Evolutionary conservation across 306 rosid genomes (phyloP).

Genomic region (Carpinus fangiana): DNA sequence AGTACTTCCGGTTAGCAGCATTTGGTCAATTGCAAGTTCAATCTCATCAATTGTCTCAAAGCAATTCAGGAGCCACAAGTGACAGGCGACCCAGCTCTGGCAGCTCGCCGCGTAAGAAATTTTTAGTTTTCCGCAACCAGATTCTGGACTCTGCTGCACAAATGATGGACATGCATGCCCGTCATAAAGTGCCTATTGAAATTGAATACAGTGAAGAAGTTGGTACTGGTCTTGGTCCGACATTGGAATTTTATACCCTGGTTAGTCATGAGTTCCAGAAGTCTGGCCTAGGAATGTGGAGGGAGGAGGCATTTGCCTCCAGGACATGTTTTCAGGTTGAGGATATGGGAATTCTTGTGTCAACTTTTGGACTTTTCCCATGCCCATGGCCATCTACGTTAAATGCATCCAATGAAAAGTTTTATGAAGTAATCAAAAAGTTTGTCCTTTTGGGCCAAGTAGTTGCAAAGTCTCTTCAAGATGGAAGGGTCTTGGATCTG

Average conservation of each 20-base stretch:
- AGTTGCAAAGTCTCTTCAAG: conserved; percentile 89
- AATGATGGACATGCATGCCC: conserved; percentile 83
- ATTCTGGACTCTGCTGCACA: conserved; percentile 83
- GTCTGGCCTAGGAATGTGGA: conserved; percentile 86
- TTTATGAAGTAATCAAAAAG: conserved; percentile 62
- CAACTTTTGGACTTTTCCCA: conserved; percentile 79
- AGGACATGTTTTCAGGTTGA: conserved; percentile 39
- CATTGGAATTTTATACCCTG: conserved; percentile 93
- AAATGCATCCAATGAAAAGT: conserved; percentile 49
- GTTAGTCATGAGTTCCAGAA: conserved; percentile 90
- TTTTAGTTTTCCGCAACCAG: conserved; percentile 65
- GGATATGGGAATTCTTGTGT: conserved; percentile 37
- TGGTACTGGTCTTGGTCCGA: conserved; percentile 99
- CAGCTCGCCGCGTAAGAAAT: conserved; percentile 71
- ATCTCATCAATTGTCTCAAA: conserved; percentile 45
- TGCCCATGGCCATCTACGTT: conserved; percentile 67
- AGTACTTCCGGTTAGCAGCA: conserved; percentile 81
- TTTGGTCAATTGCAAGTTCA: conserved; percentile 59
- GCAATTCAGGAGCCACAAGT: conserved; percentile 43
- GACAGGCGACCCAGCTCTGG: conserved; percentile 56
- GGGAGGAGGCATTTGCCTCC: conserved; percentile 51
- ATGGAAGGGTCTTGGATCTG: conserved; percentile 93
- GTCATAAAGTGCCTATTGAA: conserved; percentile 75
- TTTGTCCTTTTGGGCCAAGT: conserved; percentile 86
- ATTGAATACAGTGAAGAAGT: conserved; percentile 95